Evolutionary conservation across 1,139 yeast species (phyloP), one percentile per base, ranked within the genome.

Genomic region (Yarrowia galli): DNA sequence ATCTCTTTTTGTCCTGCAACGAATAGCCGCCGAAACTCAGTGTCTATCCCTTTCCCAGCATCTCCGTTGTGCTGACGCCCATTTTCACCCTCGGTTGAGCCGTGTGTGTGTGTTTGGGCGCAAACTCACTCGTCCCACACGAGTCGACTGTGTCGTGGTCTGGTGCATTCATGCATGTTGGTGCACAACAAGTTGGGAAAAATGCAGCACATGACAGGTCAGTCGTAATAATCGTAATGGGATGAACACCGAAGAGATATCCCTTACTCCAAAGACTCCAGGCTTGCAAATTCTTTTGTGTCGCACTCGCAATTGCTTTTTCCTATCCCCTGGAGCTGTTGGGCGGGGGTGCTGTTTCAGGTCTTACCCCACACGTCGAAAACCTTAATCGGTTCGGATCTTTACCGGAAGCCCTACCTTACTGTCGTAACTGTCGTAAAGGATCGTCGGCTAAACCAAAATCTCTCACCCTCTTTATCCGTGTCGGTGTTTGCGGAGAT

Each of bases 131-230:
- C 15, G 32, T 46, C 20, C 18, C 32, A 16, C 43, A n/a, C 25
- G 13, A 28, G 22, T 28, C 38, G 54, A 48, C 54, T 48, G 54
- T 48, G 23, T 48, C 5, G 28, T 28, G 54, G 9, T 23, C n/a
- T 48, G 54, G 54, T 48, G 54, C 38, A 48, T n/a, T 10, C 22
- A n/a, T 48, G 54, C 54, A 48, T 36, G 23, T 48, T 12, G 25
- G 51, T 3, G 51, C 12, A 45, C 15, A 23, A 9, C 9, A 42
- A 3, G 20, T n/a, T n/a, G n/a, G n/a, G n/a, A n/a, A n/a, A n/a
- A n/a, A n/a, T n/a, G n/a, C n/a, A n/a, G 8, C 32, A 28, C 32
- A 28, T 28, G 32, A 28, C 32, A 28, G 32, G 32, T 28, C 10
- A 6, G 32, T 28, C 32, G 32, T 10, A 28, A 28, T 28, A 10